Percentiles rank a stretch among this genome's conserved stretches.
These are phyloP conservation scores for Penicillium sp. DNA, from an alignment of 2,329 filamentous ascomycete species.

Conservation along the genomic window DNA sequence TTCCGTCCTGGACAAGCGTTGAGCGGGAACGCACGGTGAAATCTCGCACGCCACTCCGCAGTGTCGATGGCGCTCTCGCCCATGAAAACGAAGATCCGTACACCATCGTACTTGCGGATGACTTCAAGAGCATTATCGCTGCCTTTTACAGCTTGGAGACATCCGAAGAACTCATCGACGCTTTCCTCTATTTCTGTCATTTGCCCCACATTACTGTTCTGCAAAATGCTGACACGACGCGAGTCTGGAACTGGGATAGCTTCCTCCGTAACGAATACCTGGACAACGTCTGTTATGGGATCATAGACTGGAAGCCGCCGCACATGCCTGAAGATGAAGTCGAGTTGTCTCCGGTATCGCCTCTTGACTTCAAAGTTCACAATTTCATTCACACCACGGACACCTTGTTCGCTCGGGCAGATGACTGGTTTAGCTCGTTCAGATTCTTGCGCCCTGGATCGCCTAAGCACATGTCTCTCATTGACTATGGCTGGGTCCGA, in stretches of 20 bases:
- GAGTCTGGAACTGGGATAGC: conserved; percentile 47
- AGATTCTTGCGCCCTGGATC: conserved; percentile 24
- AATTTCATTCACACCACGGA: conserved; percentile 44
- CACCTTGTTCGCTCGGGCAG: conserved; percentile 48
- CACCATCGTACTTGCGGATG: conserved; percentile 71
- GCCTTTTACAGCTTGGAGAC: conserved; percentile 29
- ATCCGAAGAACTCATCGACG: conserved; percentile 54
- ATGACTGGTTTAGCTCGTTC: conserved; percentile 47
- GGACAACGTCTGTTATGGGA: conserved; percentile 20
- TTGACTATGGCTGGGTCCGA: conserved; percentile 46
- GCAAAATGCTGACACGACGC: conserved; percentile 22
- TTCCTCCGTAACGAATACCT: conserved; percentile 47
- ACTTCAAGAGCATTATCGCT: conserved; percentile 60
- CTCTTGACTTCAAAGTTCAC: conserved; percentile 34
- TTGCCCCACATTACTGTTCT: conserved; percentile 51
- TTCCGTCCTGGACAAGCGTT: conserved; percentile 44
- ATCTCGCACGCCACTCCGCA: conserved; percentile 61
- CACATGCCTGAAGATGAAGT: neutral
- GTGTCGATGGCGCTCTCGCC: conserved; percentile 74
- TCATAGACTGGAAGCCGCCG: conserved; percentile 25
- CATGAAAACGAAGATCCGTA: conserved; percentile 76
- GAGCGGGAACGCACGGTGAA: conserved; percentile 50
- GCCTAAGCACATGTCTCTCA: conserved; percentile 18
- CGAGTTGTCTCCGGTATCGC: conserved; percentile 13
- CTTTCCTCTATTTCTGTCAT: conserved; percentile 63